Evolutionary conservation across 306 rosid genomes (phyloP), one percentile per base, ranked within the genome.

Genomic region (Trifolium repens): DNA sequence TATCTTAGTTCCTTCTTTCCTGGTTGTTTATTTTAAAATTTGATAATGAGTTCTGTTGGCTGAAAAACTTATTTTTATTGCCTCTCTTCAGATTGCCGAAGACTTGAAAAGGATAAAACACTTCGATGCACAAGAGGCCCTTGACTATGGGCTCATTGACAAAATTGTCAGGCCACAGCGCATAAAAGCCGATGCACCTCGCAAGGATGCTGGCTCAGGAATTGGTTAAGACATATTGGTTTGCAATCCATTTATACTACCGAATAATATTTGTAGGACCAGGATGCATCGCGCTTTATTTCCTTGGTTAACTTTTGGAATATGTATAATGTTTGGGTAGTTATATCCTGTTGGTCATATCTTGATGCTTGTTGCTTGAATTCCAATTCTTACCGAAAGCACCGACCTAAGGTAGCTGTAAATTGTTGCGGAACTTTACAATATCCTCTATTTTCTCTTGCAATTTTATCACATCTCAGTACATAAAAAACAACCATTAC

Each of bases 81-180:
- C 81, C 19, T 78, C 13, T 72, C 57, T 85, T 79, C 90, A 90
- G 96, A 89, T 91, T 67, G 54, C 70, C 80, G 63, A 82, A 78
- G 98, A 94, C 86, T 79, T 91, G 63, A 73, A 92, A 61, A 76
- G 89, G 80, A 73, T 84, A 88, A 91, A 89, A 85, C 91, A 88
- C 8, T 91, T 91, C 58, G 80, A 71, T 79, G 82, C 99, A 43
- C 89, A 85, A 77, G 91, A 88, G 80, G 97, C 99, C 82, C 84
- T 91, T 40, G 99, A 94, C n/a, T 94, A 94, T 60, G 99, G 99
- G 58, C 87, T 94, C 69, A 83, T 94, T 40, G 99, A 94, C 84
- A 91, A 89, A 11, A 67, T 94, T 16, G 84, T 84, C 22, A 89
- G 96, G 85, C 97, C 97, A 1, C 90, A 89, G 46, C 96, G 93